These are phyloP conservation scores for Penicillium sp. DNA, from an alignment of 2,329 filamentous ascomycete species.

Conservation along the genomic window DNA sequence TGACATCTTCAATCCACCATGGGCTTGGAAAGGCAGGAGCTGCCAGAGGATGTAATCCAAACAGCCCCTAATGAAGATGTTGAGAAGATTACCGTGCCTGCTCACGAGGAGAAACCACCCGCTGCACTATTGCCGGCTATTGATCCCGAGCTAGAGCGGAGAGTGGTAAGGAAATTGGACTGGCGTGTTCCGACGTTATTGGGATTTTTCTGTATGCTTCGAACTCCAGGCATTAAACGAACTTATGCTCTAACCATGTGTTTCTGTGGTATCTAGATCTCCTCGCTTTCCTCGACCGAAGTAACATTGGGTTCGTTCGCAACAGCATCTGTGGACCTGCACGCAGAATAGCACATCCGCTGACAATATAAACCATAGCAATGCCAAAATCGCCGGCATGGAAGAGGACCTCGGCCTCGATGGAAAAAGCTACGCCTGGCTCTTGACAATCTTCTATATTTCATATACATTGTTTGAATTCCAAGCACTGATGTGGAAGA, in stretches of 20 bases:
- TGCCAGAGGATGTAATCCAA: slow-evolving; percentile 24
- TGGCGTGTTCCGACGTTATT: slow-evolving; percentile 36
- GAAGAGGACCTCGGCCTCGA: slow-evolving; percentile 49
- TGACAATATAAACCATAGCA: slow-evolving; percentile 35
- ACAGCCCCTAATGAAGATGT: slow-evolving; percentile 24
- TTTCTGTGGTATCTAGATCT: slow-evolving; percentile 37
- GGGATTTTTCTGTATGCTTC: slow-evolving; percentile 41
- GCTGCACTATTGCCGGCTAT: slow-evolving; percentile 21
- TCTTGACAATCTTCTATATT: slow-evolving; percentile 56
- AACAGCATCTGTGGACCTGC: not conserved
- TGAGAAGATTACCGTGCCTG: slow-evolving; percentile 27
- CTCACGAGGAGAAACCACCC: slow-evolving; percentile 26
- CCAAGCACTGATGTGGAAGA: slow-evolving; percentile 48
- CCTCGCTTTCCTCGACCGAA: slow-evolving; percentile 51
- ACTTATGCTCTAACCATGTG: not conserved
- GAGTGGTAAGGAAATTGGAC: slow-evolving; percentile 41
- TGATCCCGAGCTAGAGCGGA: slow-evolving; percentile 38
- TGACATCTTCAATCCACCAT: slow-evolving; percentile 6
- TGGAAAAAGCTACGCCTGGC: slow-evolving; percentile 51
- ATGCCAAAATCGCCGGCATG: slow-evolving; percentile 58
- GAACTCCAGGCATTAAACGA: not conserved
- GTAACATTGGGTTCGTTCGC: slow-evolving; percentile 49
- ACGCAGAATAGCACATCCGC: not conserved
- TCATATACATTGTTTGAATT: slow-evolving; percentile 48
- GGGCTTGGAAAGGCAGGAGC: slow-evolving; percentile 22